phyloP scores from a whole-genome alignment of 176 grass and related monocot genomes.

The Bolboschoenus planiculmis region DNA sequence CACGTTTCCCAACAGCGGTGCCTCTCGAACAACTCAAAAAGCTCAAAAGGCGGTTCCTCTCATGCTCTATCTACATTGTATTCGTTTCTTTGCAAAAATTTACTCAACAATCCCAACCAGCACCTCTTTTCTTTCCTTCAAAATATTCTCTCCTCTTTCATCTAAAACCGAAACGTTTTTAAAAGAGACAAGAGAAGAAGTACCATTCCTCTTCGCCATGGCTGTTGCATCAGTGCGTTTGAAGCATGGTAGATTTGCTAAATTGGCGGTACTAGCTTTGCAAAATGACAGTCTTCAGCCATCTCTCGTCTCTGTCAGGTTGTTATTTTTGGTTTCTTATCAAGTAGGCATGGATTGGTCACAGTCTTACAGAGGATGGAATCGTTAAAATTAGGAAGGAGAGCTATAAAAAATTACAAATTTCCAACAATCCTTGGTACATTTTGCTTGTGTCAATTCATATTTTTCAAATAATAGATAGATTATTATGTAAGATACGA shows the following conservation, averaged over 20 bases:
- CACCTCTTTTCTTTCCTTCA: neutral
- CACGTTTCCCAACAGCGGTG: conserved; percentile 8
- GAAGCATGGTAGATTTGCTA: neutral
- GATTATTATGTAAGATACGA: neutral
- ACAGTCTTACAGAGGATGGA: too few species aligned
- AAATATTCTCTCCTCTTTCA: neutral
- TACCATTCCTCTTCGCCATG: neutral
- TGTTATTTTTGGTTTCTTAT: neutral
- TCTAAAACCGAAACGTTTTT: neutral
- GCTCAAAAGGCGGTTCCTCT: neutral
- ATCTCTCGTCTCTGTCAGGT: neutral
- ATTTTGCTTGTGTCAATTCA: neutral
- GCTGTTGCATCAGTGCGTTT: conserved; percentile 1
- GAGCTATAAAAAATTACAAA: too few species aligned
- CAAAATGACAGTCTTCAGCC: neutral
- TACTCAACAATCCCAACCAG: neutral
- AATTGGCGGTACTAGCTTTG: neutral
- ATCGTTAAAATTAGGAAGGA: neutral
- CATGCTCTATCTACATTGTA: neutral
- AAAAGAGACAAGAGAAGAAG: neutral
- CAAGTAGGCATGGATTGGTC: neutral
- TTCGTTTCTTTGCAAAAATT: neutral
- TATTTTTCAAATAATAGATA: neutral
- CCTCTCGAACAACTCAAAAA: neutral
- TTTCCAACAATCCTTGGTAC: neutral